phyloP scores from a whole-genome alignment of 495 filamentous ascomycete genomes.

The Penicillium psychrofluorescens region DNA sequence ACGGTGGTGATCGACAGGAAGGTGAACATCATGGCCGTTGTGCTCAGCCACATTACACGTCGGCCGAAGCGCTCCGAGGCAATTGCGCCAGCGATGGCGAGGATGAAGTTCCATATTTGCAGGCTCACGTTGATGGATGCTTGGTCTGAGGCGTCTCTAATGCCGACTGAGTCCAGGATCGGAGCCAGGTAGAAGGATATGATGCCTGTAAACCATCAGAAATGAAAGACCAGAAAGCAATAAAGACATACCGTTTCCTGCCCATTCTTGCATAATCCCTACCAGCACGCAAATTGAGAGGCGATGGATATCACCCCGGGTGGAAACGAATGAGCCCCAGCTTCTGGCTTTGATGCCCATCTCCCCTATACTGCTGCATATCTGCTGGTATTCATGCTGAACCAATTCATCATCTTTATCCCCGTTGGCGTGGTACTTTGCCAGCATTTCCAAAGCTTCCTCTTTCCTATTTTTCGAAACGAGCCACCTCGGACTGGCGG shows the following conservation, averaged over 20 bases:
- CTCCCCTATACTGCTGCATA: slow-evolving; percentile 43
- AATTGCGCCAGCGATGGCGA: slow-evolving; percentile 39
- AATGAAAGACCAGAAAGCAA: neutral
- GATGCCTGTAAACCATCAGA: slow-evolving; percentile 24
- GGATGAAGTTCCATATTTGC: slow-evolving; percentile 18
- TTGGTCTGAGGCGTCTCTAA: slow-evolving; percentile 38
- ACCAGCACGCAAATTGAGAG: slow-evolving; percentile 50
- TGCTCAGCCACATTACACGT: slow-evolving; percentile 46
- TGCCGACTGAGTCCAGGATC: slow-evolving; percentile 50
- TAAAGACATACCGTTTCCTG: slow-evolving; percentile 47
- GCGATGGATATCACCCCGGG: slow-evolving; percentile 60
- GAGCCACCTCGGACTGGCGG: slow-evolving; percentile 30
- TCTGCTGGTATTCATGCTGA: slow-evolving; percentile 27
- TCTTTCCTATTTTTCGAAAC: slow-evolving; percentile 28
- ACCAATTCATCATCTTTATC: slow-evolving; percentile 18
- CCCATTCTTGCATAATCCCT: slow-evolving; percentile 56
- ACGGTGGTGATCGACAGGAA: slow-evolving; percentile 49
- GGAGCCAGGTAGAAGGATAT: slow-evolving; percentile 53
- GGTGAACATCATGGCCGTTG: slow-evolving; percentile 48
- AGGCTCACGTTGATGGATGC: slow-evolving; percentile 23
- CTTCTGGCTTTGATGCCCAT: slow-evolving; percentile 11
- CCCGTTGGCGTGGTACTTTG: slow-evolving; percentile 28
- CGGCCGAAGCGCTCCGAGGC: slow-evolving; percentile 53
- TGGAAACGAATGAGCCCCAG: slow-evolving; percentile 46
- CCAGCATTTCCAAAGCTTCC: slow-evolving; percentile 33